Conservation (phyloP, 805 yeast species). For the Zygotorulaspora sp. region DNA sequence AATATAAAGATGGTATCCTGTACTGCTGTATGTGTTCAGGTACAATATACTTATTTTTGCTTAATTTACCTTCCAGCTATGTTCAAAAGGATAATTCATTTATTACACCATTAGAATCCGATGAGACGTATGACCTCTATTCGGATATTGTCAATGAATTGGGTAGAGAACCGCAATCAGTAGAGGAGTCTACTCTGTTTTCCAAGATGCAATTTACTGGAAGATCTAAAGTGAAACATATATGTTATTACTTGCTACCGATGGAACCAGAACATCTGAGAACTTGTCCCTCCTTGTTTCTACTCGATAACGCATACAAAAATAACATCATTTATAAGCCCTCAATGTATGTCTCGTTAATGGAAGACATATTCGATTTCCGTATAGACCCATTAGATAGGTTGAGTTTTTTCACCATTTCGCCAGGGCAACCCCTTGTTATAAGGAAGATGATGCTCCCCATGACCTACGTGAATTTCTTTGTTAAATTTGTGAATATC, state of each 20-base stretch:
- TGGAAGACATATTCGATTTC: slow-evolving; percentile 20
- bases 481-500: slow-evolving; percentile 15
- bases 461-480: slow-evolving; percentile 19
- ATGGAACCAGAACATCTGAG: slow-evolving; percentile 15
- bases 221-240: slow-evolving; percentile 18
- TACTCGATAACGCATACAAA: slow-evolving; percentile 9
- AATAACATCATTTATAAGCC: slow-evolving; percentile 19
- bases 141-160: background rate
- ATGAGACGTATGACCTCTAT: slow-evolving; percentile 7
- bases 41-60: slow-evolving; percentile 21
- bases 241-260: slow-evolving; percentile 24
- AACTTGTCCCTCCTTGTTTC: slow-evolving; percentile 10
- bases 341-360: slow-evolving; percentile 19
- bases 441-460: slow-evolving; percentile 54
- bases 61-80: slow-evolving; percentile 28
- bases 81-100: slow-evolving; percentile 16
- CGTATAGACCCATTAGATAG: slow-evolving; percentile 29
- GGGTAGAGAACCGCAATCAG: slow-evolving; percentile 10
- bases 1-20: slow-evolving; percentile 25
- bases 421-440: slow-evolving; percentile 83
- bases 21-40: slow-evolving; percentile 29
- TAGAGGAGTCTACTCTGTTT: slow-evolving; percentile 15
- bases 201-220: slow-evolving; percentile 15
- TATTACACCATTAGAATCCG: slow-evolving; percentile 4
- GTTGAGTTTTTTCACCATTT: slow-evolving; percentile 56